Evolutionary conservation across 495 filamentous ascomycete genomes (phyloP).

Genomic region (Neurospora pannonica): DNA sequence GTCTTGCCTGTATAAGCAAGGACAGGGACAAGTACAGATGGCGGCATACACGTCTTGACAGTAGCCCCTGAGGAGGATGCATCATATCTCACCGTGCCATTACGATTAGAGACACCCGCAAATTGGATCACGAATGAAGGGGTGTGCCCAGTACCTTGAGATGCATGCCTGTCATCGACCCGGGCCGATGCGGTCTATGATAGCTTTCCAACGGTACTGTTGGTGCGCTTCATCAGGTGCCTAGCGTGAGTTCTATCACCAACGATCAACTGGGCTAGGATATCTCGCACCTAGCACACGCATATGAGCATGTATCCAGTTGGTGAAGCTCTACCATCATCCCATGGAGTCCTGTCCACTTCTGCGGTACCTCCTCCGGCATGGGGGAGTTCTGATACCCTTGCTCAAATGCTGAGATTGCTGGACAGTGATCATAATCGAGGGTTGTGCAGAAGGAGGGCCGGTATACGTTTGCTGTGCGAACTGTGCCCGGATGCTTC

Average conservation of each 20-base stretch:
- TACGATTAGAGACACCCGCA: not conserved
- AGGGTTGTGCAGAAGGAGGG: not conserved
- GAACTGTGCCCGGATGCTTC: not conserved
- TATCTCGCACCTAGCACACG: not conserved
- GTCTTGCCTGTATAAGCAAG: not conserved
- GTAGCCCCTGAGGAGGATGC: not conserved
- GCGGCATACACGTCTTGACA: not conserved
- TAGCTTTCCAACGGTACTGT: not conserved
- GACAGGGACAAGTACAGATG: not conserved
- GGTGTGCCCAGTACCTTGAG: not conserved
- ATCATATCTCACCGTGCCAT: not conserved
- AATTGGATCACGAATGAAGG: not conserved
- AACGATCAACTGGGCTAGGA: not conserved
- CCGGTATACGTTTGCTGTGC: not conserved
- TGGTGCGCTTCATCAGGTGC: not conserved
- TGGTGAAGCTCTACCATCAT: not conserved
- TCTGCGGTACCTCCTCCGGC: not conserved
- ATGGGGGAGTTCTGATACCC: not conserved
- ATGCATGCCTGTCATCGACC: not conserved
- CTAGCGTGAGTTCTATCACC: not conserved
- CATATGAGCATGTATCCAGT: not conserved
- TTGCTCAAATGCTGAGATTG: not conserved
- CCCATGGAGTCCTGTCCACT: not conserved
- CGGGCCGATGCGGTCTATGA: not conserved
- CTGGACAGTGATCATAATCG: not conserved